Percentiles rank a stretch among this genome's conserved stretches.
phyloP scores from a whole-genome alignment of 1,284 basidiomycete genomes.

The Acaromyces ingoldii region DNA sequence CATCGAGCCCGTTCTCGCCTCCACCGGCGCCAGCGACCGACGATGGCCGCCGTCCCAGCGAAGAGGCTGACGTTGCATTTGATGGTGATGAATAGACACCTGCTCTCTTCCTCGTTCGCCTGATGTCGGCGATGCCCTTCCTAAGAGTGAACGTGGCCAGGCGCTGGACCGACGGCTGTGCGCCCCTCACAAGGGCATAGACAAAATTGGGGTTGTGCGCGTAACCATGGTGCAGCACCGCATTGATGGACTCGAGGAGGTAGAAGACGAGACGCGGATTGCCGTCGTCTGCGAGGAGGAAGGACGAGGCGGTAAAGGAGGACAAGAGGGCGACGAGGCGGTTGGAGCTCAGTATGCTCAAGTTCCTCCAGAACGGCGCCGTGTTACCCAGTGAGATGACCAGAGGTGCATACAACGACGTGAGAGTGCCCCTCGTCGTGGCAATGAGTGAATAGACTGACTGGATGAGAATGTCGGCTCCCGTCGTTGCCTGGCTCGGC shows the following conservation, averaged over 20 bases:
- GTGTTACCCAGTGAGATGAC: conserved; percentile 83
- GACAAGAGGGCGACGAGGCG: conserved; percentile 79
- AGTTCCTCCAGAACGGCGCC: conserved; percentile 75
- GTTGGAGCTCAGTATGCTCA: conserved; percentile 70
- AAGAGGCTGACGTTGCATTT: too few species aligned
- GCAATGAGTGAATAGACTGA: conserved; percentile 78
- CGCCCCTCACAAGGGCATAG: conserved; percentile 70
- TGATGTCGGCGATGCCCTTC: conserved; percentile 75
- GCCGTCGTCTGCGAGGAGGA: conserved; percentile 85
- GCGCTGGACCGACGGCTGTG: conserved; percentile 67
- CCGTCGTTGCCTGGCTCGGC: conserved; percentile 17
- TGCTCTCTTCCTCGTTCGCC: conserved; percentile 12
- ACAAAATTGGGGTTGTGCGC: conserved; percentile 76
- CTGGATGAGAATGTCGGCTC: conserved; percentile 54
- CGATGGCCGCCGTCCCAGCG: too few species aligned
- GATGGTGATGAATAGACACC: too few species aligned
- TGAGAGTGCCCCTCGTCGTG: conserved; percentile 60
- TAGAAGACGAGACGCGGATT: conserved; percentile 87
- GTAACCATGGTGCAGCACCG: conserved; percentile 60
- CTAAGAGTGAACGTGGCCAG: conserved; percentile 82
- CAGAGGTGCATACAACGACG: conserved; percentile 66
- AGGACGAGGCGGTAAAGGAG: conserved; percentile 80
- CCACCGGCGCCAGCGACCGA: too few species aligned
- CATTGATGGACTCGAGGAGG: conserved; percentile 86
- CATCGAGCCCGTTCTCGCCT: too few species aligned